phyloP scores from a whole-genome alignment of 2,329 filamentous ascomycete genomes.

The Pleurostoma richardsiae region DNA sequence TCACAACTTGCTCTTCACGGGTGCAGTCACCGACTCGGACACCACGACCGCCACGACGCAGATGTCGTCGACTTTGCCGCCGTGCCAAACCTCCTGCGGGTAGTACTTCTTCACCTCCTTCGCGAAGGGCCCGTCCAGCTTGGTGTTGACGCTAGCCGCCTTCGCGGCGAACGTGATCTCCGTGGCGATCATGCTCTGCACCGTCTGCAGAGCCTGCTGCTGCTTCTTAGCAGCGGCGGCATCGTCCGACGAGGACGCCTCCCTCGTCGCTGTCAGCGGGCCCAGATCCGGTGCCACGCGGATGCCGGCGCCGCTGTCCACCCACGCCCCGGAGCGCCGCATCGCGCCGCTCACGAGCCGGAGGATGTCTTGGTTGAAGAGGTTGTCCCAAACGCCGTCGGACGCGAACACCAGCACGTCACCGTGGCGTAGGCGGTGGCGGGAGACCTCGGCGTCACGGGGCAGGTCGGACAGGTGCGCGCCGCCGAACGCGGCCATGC shows the following conservation, averaged over 20 bases:
- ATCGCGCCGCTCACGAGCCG: conserved; percentile 74
- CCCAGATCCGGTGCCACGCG: conserved; percentile 57
- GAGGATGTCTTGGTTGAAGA: conserved; percentile 86
- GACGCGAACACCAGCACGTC: conserved; percentile 93
- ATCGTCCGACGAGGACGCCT: conserved; percentile 25
- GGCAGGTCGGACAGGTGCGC: conserved; percentile 78
- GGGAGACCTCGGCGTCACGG: conserved; percentile 74
- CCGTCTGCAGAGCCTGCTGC: conserved; percentile 32
- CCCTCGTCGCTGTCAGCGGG: conserved; percentile 36
- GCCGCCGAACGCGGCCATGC: conserved; percentile 80
- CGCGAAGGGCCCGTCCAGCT: conserved; percentile 86
- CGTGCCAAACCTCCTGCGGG: conserved; percentile 79
- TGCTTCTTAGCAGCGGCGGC: conserved; percentile 22
- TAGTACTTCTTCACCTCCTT: conserved; percentile 88
- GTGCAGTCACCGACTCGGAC: conserved; percentile 49
- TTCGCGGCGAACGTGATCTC: conserved; percentile 81
- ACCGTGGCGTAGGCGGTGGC: conserved; percentile 75
- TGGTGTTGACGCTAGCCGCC: conserved; percentile 73
- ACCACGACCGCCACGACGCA: conserved; percentile 78
- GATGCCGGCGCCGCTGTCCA: conserved; percentile 55
- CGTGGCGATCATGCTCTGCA: conserved; percentile 75
- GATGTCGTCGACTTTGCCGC: conserved; percentile 95
- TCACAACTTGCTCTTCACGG: conserved; percentile 22
- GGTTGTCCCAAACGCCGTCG: conserved; percentile 93
- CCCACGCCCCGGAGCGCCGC: conserved; percentile 71